phyloP scores from a whole-genome alignment of 139 green algal genomes.

The Ettlia oleoabundans region DNA sequence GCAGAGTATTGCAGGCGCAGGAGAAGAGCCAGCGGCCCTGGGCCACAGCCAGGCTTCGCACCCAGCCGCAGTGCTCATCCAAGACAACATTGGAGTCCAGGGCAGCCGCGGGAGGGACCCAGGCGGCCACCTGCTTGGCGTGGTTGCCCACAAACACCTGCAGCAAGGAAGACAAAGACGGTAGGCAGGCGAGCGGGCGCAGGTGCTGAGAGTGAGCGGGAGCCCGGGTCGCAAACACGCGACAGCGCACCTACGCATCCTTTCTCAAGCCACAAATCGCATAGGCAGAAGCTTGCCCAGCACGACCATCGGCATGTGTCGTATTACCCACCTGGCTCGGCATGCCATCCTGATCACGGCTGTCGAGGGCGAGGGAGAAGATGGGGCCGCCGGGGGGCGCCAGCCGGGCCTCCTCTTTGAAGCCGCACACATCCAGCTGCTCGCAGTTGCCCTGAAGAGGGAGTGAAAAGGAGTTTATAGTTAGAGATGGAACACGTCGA shows the following conservation, averaged over 20 bases:
- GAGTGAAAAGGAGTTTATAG: not conserved
- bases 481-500: too few species aligned
- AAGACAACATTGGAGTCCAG: constrained; percentile 59
- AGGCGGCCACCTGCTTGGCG: constrained; percentile 62
- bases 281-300: too few species aligned
- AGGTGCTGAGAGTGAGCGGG: too few species aligned
- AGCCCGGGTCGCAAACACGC: too few species aligned
- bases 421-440: constrained; percentile 1
- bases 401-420: constrained; percentile 12
- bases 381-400: constrained; percentile 45
- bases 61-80: constrained; percentile 75
- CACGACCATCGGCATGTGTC: too few species aligned
- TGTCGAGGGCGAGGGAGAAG: constrained; percentile 55
- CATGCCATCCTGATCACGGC: constrained; percentile 30
- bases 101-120: constrained; percentile 48
- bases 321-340: constrained; percentile 40
- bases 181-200: too few species aligned
- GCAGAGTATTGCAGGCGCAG: constrained; percentile 73
- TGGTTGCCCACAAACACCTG: constrained; percentile 70
- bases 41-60: constrained; percentile 61
- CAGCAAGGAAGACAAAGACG: too few species aligned
- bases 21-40: constrained; percentile 68
- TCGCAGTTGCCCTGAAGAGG: constrained; percentile 22
- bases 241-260: too few species aligned
- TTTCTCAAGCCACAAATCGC: too few species aligned